Evolutionary conservation across 495 filamentous ascomycete genomes (phyloP), one percentile per base, ranked within the genome.

Genomic region (Aspergillus olivimuriae): DNA sequence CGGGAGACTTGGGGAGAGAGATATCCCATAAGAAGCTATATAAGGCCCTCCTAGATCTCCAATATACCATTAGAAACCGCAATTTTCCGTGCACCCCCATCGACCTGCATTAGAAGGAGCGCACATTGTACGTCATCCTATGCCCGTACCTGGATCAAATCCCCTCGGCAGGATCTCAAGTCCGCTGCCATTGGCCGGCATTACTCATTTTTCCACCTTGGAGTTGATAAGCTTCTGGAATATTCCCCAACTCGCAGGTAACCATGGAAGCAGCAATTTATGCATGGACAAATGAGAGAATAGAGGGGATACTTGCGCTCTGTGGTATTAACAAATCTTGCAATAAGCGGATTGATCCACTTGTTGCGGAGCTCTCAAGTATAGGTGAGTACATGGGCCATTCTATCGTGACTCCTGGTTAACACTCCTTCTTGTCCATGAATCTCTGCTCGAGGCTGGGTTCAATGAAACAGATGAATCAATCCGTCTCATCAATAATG

Each of bases 221-320:
- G 4, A 37, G 16, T 21, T 22, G 16, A 37, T 3, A 21, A 37
- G 12, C 2, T 21, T 37, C 34, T 37, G 34, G 34, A 37, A 28
- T 28, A 28, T 28, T 28, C 24, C 24, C 11, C 11, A 37, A 37
- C 34, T 37, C 18, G 16, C 34, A 21, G 34, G 16, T 21, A 37
- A 4, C 34, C 34, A 37, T 37, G 16, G 34, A 37, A 37, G 34
- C 18, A 21, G 34, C 4, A 37, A 37, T 37, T 37, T 21, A 37
- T 37, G 34, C 15, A 21, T 18, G 16, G 34, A 37, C 16, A 37
- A 37, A 37, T 18, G 10, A 37, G 4, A 37, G 12, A 37, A 37
- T 37, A 21, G 10, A 37, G 10, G 16, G 3, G 20, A 17, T 37
- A 37, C 12, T 37, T 37, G 12, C 10, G 16, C 34, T 37, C 18